phyloP scores from a whole-genome alignment of 1,284 basidiomycete species.

The Gymnopus androsaceus region DNA sequence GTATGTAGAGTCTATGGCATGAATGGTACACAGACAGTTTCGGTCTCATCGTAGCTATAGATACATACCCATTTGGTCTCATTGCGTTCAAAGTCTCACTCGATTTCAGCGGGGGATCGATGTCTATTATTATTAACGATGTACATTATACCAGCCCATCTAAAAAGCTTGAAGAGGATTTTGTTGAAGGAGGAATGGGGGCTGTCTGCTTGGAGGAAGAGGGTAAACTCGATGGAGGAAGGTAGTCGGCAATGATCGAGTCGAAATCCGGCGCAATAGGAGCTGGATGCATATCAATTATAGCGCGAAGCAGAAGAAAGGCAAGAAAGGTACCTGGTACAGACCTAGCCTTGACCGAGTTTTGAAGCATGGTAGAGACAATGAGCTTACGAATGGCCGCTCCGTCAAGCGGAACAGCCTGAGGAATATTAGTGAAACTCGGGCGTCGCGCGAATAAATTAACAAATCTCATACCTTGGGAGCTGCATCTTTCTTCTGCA shows the following conservation, averaged over 20 bases:
- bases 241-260: conserved; percentile 70
- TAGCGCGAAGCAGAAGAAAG: conserved; percentile 11
- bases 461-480: conserved; percentile 31
- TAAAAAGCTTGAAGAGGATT: conserved; percentile 25
- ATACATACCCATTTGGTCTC: too few relatives aligned
- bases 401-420: conserved; percentile 60
- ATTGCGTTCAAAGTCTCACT: too few relatives aligned
- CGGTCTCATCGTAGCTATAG: too few relatives aligned
- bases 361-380: conserved; percentile 65
- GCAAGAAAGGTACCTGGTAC: conserved; percentile 39
- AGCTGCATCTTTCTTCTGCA: conserved; percentile 39
- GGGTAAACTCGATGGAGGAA: conserved; percentile 31
- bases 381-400: conserved; percentile 72
- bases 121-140: too few relatives aligned
- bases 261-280: conserved; percentile 58
- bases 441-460: too few relatives aligned
- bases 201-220: conserved; percentile 22
- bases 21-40: too few relatives aligned
- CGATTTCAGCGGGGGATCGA: too few relatives aligned
- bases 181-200: conserved; percentile 22
- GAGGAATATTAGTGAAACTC: too few relatives aligned
- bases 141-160: conserved; percentile 29
- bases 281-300: conserved; percentile 31
- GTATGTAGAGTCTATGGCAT: too few relatives aligned
- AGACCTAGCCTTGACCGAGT: conserved; percentile 54